Conservation (phyloP, 768 basidiomycete species). For the Trametes elegans region DNA sequence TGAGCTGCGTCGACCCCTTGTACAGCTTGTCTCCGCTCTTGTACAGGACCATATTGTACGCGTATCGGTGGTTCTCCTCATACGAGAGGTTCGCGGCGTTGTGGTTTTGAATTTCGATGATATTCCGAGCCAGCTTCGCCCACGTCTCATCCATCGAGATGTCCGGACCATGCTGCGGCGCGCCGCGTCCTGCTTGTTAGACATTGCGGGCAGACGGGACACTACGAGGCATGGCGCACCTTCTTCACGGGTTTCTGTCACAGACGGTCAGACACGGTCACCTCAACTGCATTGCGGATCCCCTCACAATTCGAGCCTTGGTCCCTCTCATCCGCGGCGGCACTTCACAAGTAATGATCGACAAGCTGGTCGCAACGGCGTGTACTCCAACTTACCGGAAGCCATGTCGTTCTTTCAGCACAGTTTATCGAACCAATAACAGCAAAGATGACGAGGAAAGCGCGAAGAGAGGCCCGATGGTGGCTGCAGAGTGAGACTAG, state of each 20-base stretch:
- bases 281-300: slow-evolving; percentile 25
- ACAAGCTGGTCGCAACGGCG: no score
- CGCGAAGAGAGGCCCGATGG: background rate
- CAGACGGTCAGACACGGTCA: slow-evolving; percentile 13
- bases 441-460: no score
- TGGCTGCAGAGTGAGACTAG: background rate
- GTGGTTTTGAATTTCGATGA: slow-evolving; percentile 92
- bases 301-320: slow-evolving; percentile 39
- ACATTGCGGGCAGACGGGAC: background rate
- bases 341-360: slow-evolving; percentile 14
- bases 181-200: slow-evolving; percentile 1
- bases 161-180: slow-evolving; percentile 62
- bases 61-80: slow-evolving; percentile 92
- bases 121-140: slow-evolving; percentile 76
- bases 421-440: no score
- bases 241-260: slow-evolving; percentile 46
- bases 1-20: slow-evolving; percentile 74
- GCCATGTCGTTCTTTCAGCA: no score
- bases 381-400: no score
- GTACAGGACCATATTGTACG: slow-evolving; percentile 90
- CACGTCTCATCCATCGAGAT: slow-evolving; percentile 84
- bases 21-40: slow-evolving; percentile 86
- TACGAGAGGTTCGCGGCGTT: slow-evolving; percentile 87
- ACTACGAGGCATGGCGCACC: slow-evolving; percentile 30
- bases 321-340: slow-evolving; percentile 34